Evolutionary conservation across 345 rosid genomes (phyloP).

Genomic region (Hibiscus tridactylites): DNA sequence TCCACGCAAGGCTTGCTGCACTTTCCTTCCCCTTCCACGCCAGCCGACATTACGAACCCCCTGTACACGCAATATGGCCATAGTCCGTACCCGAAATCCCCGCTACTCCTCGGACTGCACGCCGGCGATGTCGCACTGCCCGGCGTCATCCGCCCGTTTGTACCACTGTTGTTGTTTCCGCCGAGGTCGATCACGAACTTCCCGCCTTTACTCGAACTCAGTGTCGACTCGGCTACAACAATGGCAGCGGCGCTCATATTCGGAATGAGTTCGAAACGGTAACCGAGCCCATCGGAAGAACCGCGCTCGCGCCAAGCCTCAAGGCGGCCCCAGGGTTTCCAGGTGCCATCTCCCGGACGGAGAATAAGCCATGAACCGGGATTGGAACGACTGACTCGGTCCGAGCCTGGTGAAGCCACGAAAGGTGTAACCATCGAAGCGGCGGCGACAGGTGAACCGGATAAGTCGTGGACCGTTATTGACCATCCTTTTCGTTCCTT

Average conservation of each 20-base stretch:
- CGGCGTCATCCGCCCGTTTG: conserved; percentile 31
- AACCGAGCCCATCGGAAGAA: conserved; percentile 58
- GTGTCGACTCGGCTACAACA: conserved; percentile 59
- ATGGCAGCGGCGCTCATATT: conserved; percentile 56
- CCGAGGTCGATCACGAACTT: not conserved
- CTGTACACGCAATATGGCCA: conserved; percentile 60
- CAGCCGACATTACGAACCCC: conserved; percentile 87
- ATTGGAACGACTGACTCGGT: conserved; percentile 83
- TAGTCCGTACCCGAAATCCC: conserved; percentile 57
- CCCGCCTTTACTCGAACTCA: conserved; percentile 20
- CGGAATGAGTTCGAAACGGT: conserved; percentile 65
- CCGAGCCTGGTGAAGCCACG: conserved; percentile 80
- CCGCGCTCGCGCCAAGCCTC: conserved; percentile 97
- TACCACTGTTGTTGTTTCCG: not conserved
- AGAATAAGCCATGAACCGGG: conserved; percentile 88
- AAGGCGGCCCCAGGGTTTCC: conserved; percentile 93
- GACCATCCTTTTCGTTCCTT: conserved; percentile 93
- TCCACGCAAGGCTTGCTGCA: conserved; percentile 83
- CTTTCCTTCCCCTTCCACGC: conserved; percentile 76
- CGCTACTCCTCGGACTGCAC: conserved; percentile 76
- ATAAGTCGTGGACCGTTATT: conserved; percentile 75
- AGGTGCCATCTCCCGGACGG: conserved; percentile 69
- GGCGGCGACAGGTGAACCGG: conserved; percentile 83
- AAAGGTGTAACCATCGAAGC: conserved; percentile 83
- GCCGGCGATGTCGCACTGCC: conserved; percentile 42